Conservation (phyloP, 768 basidiomycete species). For the Leccinum boreale region DNA sequence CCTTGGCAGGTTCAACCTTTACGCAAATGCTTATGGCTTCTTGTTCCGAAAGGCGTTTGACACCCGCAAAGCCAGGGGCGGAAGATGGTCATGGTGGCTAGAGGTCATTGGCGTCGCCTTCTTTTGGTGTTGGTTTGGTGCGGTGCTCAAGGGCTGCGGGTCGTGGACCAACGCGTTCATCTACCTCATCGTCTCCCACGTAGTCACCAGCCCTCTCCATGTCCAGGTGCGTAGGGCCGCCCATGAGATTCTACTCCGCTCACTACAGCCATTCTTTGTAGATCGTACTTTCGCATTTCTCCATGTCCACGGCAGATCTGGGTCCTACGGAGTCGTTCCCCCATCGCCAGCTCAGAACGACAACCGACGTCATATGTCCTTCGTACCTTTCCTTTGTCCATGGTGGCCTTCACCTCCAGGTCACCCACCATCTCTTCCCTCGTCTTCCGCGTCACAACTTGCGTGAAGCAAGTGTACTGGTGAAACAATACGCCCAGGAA, state of each 20-base stretch:
- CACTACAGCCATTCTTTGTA: slow-evolving; percentile 24
- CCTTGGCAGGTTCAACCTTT: slow-evolving; percentile 94
- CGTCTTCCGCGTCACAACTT: slow-evolving; percentile 93
- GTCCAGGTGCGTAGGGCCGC: slow-evolving; percentile 65
- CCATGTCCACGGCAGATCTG: slow-evolving; percentile 89
- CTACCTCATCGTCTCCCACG: slow-evolving; percentile 83
- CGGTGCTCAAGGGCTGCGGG: slow-evolving; percentile 67
- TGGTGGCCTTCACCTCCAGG: slow-evolving; percentile 96
- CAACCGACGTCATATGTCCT: slow-evolving; percentile 90
- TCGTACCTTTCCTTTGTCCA: slow-evolving; percentile 84
- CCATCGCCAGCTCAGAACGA: slow-evolving; percentile 94
- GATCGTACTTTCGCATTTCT: slow-evolving; percentile 98
- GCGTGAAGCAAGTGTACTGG: slow-evolving; percentile 72
- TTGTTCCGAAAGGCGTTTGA: slow-evolving; percentile 65
- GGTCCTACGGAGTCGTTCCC: slow-evolving; percentile 91
- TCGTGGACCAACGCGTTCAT: slow-evolving; percentile 64
- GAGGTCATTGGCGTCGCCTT: slow-evolving; percentile 75
- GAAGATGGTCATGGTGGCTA: slow-evolving; percentile 72
- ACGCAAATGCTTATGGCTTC: slow-evolving; percentile 79
- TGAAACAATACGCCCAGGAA: slow-evolving; percentile 85
- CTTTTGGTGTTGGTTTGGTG: slow-evolving; percentile 88
- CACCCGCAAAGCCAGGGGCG: slow-evolving; percentile 60
- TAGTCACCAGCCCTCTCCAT: slow-evolving; percentile 87
- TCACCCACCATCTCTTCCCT: slow-evolving; percentile 96
- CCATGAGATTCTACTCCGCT: background rate